Base-by-base conservation (phyloP, 2,329 filamentous ascomycete species). In the Botrytis fragariae region DNA sequence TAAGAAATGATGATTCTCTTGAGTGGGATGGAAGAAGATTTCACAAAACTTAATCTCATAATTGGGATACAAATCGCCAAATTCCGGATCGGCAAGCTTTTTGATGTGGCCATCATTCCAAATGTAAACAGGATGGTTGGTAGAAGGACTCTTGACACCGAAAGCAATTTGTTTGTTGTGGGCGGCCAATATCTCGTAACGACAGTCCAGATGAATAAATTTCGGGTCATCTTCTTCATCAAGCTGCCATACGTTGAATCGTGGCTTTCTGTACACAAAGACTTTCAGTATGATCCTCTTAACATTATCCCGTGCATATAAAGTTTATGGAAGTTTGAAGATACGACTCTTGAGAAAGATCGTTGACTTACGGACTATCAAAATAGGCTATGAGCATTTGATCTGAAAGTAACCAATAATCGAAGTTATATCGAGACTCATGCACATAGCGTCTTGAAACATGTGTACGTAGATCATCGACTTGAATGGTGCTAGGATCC, bases 81-180 rank as follows among this genome's bases (percentile, higher is more conserved):
- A 37, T 20, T 60, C n/a, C 16, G 54, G 62, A 22, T 45, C 29
- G 18, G 61, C 9, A 32, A 57, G 48, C 22, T n/a, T 20, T 20
- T 48, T 10, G 32, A 51, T 18, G 6, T 20, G n/a, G 25, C 37
- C 48, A 42, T 57, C n/a, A 42, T 39, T 68, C 64, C 64, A 68
- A 3, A 68, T 10, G 25, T 68, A 32, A 42, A 68, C 5, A 35
- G 25, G 14, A 14, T 9, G 4, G 4, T 16, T 8, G 12, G 7
- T 22, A 8, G 22, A 32, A n/a, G 7, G 18, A 1, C 22, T 71
- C 8, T 20, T 44, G 4, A 29, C 2, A 57, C 22, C 2, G 45
- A 72, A 59, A 59, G 39, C 70, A n/a, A 72, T 20, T n/a, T 68
- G 39, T 25, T 45, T 68, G 32, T 68, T 45, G 7, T 68, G 39